Evolutionary conservation across 2,329 filamentous ascomycete genomes (phyloP).

Genomic region (Neonectria hederae): DNA sequence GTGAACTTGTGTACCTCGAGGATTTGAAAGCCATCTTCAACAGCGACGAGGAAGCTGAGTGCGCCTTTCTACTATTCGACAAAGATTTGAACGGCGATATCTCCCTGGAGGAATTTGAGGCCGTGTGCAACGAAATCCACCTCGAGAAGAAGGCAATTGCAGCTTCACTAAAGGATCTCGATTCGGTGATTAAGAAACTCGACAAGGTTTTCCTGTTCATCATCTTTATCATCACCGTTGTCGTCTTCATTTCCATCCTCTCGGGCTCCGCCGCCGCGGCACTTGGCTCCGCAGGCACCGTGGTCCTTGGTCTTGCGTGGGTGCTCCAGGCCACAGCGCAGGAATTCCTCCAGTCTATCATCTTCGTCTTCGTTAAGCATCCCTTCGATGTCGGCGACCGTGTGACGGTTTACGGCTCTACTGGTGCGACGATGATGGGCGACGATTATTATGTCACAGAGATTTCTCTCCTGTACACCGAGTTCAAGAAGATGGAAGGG

Average conservation of each 20-base stretch:
- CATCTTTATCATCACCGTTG: slow-evolving; percentile 79
- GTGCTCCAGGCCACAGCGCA: slow-evolving; percentile 91
- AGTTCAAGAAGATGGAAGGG: slow-evolving; percentile 99
- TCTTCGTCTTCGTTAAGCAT: slow-evolving; percentile 97
- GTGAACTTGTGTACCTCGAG: slow-evolving; percentile 79
- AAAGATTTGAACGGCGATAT: slow-evolving; percentile 97
- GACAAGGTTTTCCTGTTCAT: slow-evolving; percentile 91
- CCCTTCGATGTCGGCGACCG: slow-evolving; percentile 96
- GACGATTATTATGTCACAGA: slow-evolving; percentile 98
- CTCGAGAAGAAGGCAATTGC: slow-evolving; percentile 95
- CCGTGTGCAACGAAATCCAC: slow-evolving; percentile 92
- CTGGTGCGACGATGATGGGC: slow-evolving; percentile 78
- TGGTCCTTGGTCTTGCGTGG: slow-evolving; percentile 91
- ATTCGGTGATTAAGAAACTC: slow-evolving; percentile 90
- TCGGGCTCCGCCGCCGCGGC: slow-evolving; percentile 91
- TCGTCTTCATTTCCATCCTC: slow-evolving; percentile 90
- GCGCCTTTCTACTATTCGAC: slow-evolving; percentile 92
- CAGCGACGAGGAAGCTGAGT: slow-evolving; percentile 85
- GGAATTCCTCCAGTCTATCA: slow-evolving; percentile 91
- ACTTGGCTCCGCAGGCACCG: slow-evolving; percentile 87
- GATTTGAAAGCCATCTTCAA: slow-evolving; percentile 84
- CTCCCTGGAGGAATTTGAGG: slow-evolving; percentile 92
- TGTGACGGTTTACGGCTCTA: slow-evolving; percentile 90
- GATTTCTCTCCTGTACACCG: slow-evolving; percentile 91
- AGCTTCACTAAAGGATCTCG: slow-evolving; percentile 91